Conservation (phyloP, 352 stramenopile species). For the Globisporangium heterothallicum region DNA sequence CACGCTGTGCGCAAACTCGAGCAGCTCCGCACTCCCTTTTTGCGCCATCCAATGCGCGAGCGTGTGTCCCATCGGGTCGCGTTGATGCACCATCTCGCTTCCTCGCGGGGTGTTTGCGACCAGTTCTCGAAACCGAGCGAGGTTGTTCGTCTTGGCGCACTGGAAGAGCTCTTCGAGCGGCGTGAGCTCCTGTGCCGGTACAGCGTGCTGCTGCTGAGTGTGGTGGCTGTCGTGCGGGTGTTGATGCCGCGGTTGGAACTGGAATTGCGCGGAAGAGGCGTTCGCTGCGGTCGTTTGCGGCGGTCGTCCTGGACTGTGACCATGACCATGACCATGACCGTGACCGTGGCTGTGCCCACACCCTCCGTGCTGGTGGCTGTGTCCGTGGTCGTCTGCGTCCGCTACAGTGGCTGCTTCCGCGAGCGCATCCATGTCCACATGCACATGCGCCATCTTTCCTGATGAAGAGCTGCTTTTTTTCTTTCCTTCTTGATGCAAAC, state of each 20-base stretch:
- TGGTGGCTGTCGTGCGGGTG: not conserved
- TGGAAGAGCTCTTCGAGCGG: constrained; percentile 60
- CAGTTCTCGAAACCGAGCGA: constrained; percentile 46
- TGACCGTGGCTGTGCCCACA: constrained; percentile 6
- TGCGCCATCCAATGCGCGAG: constrained; percentile 70
- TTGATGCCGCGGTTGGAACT: constrained; percentile 3
- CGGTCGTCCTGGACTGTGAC: not conserved
- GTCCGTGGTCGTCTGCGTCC: constrained; percentile 11
- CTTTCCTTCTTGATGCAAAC: too few species aligned
- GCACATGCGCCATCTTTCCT: not conserved
- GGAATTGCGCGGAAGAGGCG: too few species aligned
- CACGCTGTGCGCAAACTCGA: constrained; percentile 45
- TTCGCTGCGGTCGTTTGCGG: too few species aligned
- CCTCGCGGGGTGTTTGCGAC: constrained; percentile 21
- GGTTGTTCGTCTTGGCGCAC: constrained; percentile 55
- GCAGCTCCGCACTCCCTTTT: constrained; percentile 39
- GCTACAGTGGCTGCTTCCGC: constrained; percentile 2
- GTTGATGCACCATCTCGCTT: constrained; percentile 25
- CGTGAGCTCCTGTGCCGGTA: constrained; percentile 15
- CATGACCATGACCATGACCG: constrained; percentile 2
- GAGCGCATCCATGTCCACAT: not conserved
- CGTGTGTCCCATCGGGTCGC: constrained; percentile 66
- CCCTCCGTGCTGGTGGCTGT: constrained; percentile 1
- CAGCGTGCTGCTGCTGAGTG: not conserved
- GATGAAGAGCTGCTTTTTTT: too few species aligned